phyloP scores from a whole-genome alignment of 371 early-diverging fungal species.

The Mortierella sp. region DNA sequence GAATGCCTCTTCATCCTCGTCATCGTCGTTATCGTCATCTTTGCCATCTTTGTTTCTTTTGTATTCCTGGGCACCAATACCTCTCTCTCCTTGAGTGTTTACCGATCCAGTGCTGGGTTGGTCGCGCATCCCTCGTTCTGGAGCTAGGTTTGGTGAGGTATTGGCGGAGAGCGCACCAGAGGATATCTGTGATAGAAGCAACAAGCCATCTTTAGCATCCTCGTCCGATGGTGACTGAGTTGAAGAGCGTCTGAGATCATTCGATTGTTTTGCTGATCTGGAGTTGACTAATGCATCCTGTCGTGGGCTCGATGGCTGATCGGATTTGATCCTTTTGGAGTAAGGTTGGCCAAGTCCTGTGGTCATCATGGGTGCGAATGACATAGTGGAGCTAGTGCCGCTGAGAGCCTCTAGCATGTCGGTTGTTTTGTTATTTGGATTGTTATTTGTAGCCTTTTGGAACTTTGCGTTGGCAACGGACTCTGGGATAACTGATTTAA shows the following conservation, averaged over 20 bases:
- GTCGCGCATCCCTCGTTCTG: neutral
- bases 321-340: constrained; percentile 12
- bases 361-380: constrained; percentile 40
- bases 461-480: constrained; percentile 56
- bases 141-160: constrained; percentile 9
- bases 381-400: neutral
- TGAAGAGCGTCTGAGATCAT: neutral
- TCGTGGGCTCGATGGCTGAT: neutral
- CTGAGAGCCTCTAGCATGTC: constrained; percentile 42
- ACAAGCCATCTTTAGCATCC: constrained; percentile 36
- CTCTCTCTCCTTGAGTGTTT: neutral
- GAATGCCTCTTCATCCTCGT: constrained; percentile 12
- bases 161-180: constrained; percentile 6
- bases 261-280: neutral
- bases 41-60: neutral
- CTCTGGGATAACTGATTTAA: constrained; percentile 62
- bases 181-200: constrained; percentile 29
- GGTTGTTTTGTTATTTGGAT: constrained; percentile 48
- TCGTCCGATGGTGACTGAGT: constrained; percentile 15
- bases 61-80: neutral
- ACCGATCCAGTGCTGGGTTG: neutral
- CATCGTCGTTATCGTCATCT: neutral
- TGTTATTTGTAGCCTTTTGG: constrained; percentile 36
- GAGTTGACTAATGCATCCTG: neutral
- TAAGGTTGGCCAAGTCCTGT: constrained; percentile 38